Evolutionary conservation across 306 rosid genomes (phyloP).

Genomic region (Sesbania bispinosa): DNA sequence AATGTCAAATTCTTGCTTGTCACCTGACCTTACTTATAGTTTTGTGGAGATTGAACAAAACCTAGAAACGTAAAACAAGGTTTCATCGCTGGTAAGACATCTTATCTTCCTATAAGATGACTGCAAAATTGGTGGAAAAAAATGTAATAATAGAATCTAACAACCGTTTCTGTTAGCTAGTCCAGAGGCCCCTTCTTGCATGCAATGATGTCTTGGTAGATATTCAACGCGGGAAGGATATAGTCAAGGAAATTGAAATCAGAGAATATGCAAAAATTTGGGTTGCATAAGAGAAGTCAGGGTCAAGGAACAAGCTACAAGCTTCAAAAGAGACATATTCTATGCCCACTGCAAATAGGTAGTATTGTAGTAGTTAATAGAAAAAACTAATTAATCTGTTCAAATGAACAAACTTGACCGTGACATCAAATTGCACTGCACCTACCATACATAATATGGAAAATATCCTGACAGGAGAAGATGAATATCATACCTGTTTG

Average conservation of each 20-base stretch:
- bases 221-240: neutral
- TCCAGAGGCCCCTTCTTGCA: neutral
- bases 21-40: neutral
- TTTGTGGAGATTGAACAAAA: neutral
- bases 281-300: constrained; percentile 1
- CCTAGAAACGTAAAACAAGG: neutral
- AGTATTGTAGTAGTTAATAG: neutral
- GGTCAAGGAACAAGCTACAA: constrained; percentile 10
- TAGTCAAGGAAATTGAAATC: constrained; percentile 1
- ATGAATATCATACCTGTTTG: constrained; percentile 57
- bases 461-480: constrained; percentile 18
- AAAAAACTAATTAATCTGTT: constrained; percentile 3
- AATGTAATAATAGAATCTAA: neutral
- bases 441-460: constrained; percentile 14
- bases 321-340: constrained; percentile 3
- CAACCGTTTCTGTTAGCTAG: neutral
- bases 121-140: neutral
- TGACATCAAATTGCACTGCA: constrained; percentile 7
- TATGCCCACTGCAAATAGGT: constrained; percentile 6
- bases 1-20: neutral
- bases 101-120: neutral
- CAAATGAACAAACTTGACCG: constrained; percentile 14
- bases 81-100: neutral
- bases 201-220: neutral
- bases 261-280: neutral